phyloP scores from a whole-genome alignment of 768 basidiomycete genomes.

The Tephrocybe sp. region DNA sequence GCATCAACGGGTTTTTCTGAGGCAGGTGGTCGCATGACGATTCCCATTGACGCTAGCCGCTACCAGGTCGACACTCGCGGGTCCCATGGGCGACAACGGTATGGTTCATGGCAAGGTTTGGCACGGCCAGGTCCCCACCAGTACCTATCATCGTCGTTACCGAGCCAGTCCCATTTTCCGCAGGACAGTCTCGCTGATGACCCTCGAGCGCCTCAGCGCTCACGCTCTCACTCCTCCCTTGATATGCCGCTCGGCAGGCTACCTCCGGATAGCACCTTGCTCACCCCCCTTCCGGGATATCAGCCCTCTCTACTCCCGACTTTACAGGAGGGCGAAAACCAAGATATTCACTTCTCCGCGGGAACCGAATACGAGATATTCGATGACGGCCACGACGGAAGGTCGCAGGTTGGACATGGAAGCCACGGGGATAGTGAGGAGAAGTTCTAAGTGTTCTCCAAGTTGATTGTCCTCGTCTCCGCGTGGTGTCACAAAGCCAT shows the following conservation, averaged over 20 bases:
- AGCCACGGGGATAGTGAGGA: conserved; percentile 32
- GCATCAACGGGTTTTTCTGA: conserved; percentile 23
- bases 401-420: conserved; percentile 40
- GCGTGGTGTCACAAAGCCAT: not conserved
- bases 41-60: conserved; percentile 29
- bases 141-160: conserved; percentile 26
- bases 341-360: conserved; percentile 22
- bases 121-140: conserved; percentile 20
- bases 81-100: conserved; percentile 27
- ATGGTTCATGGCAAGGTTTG: conserved; percentile 34
- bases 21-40: conserved; percentile 25
- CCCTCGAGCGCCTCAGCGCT: conserved; percentile 17
- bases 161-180: conserved; percentile 18
- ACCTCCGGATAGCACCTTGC: conserved; percentile 62
- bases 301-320: conserved; percentile 38
- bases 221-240: conserved; percentile 21
- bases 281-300: conserved; percentile 69
- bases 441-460: conserved; percentile 18
- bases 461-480: not conserved
- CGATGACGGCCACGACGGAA: conserved; percentile 35
- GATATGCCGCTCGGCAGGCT: conserved; percentile 36
- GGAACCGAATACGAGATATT: conserved; percentile 32
- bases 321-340: conserved; percentile 22
- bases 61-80: conserved; percentile 25
- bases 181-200: conserved; percentile 24